Evolutionary conservation across 441 rosid species (phyloP).

Genomic region (Macaranga tanarius): DNA sequence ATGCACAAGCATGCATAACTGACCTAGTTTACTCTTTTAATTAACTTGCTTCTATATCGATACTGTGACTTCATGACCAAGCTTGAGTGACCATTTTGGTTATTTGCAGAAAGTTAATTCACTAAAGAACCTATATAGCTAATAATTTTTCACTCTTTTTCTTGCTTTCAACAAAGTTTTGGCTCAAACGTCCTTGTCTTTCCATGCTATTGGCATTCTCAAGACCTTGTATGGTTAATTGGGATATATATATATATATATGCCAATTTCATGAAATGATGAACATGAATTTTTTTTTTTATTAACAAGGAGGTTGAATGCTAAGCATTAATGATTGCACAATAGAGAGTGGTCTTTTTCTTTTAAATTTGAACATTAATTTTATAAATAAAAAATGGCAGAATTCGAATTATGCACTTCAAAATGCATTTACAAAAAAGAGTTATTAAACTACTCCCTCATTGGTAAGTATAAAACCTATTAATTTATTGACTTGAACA

Average conservation of each 20-base stretch:
- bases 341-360: too few relatives aligned
- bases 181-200: constrained; percentile 38
- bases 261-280: constrained; percentile 26
- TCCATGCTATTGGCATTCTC: constrained; percentile 8
- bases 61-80: constrained; percentile 15
- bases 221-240: constrained; percentile 15
- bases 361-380: too few relatives aligned
- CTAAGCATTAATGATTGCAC: too few relatives aligned
- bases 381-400: too few relatives aligned
- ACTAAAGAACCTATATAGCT: not conserved
- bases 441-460: too few relatives aligned
- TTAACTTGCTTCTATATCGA: not conserved
- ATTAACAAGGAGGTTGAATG: too few relatives aligned
- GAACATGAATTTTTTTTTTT: not conserved
- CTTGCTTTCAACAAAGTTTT: constrained; percentile 35
- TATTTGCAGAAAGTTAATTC: constrained; percentile 4
- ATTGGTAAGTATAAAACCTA: too few relatives aligned
- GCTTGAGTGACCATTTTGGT: constrained; percentile 12
- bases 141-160: not conserved
- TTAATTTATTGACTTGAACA: too few relatives aligned
- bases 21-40: not conserved
- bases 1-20: not conserved
- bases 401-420: too few relatives aligned
- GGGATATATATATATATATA: too few relatives aligned
- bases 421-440: too few relatives aligned